Evolutionary conservation across 495 filamentous ascomycete genomes (phyloP).

Genomic region (Emericellopsis terricola): DNA sequence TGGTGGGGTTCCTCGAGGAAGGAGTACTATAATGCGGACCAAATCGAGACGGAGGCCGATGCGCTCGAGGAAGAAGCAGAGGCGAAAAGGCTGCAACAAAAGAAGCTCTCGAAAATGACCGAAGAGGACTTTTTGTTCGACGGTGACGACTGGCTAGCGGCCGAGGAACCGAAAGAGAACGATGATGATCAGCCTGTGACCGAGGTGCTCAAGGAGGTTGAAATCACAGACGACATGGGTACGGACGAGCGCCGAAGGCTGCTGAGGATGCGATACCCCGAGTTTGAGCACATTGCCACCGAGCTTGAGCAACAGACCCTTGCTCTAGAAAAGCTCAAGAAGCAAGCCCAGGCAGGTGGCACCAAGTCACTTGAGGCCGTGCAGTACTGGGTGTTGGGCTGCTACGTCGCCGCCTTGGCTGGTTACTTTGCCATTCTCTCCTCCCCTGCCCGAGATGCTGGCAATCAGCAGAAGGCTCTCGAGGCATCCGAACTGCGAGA

Average conservation of each 20-base stretch:
- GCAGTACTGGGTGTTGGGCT: conserved; percentile 56
- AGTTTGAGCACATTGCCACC: conserved; percentile 70
- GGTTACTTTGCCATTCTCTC: conserved; percentile 90
- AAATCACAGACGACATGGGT: conserved; percentile 64
- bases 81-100: conserved; percentile 70
- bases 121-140: conserved; percentile 89
- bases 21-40: conserved; percentile 83
- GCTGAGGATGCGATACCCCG: conserved; percentile 66
- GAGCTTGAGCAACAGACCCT: conserved; percentile 61
- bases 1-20: conserved; percentile 78
- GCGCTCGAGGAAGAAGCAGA: conserved; percentile 85
- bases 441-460: conserved; percentile 42
- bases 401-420: conserved; percentile 68
- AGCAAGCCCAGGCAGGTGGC: conserved; percentile 33
- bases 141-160: conserved; percentile 59
- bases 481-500: conserved; percentile 57
- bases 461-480: conserved; percentile 33
- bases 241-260: conserved; percentile 59
- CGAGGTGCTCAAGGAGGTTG: conserved; percentile 65
- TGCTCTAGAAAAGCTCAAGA: conserved; percentile 35
- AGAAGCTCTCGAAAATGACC: conserved; percentile 67
- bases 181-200: conserved; percentile 43
- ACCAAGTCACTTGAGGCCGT: conserved; percentile 38
- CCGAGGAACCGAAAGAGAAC: conserved; percentile 19
- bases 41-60: conserved; percentile 80